A percentile compares a stretch with the other conserved stretches of the same genome.
These are phyloP conservation scores for Yamadazyma mexicana DNA, from an alignment of 1,139 yeast genomes.

Conservation along the genomic window DNA sequence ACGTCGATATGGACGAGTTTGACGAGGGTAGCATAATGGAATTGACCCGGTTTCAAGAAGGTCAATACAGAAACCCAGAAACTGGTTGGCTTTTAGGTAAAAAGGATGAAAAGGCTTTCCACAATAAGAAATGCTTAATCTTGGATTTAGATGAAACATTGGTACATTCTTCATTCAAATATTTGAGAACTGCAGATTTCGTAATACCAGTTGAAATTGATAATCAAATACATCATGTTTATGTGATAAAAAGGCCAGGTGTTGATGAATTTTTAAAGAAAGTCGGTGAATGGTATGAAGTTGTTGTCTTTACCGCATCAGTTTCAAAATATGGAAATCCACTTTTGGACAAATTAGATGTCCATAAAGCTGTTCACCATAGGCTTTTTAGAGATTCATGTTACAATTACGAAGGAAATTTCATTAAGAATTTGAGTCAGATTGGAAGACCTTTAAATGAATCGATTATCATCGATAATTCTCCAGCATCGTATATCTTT, in stretches of 20 bases:
- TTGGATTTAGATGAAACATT: conserved; percentile 94
- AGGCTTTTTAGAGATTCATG: conserved; percentile 83
- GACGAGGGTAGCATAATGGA: conserved; percentile 21
- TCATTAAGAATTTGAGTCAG: conserved; percentile 88
- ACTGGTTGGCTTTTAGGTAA: conserved; percentile 65
- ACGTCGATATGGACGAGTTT: conserved; percentile 15
- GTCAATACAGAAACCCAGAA: conserved; percentile 58
- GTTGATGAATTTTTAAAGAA: conserved; percentile 86
- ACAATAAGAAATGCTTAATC: conserved; percentile 78
- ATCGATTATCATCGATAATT: conserved; percentile 88
- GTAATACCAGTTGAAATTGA: conserved; percentile 87
- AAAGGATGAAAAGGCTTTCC: conserved; percentile 27
- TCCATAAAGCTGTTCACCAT: conserved; percentile 75
- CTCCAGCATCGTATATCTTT: conserved; percentile 94
- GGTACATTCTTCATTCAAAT: conserved; percentile 93
- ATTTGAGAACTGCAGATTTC: conserved; percentile 88
- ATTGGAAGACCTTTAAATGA: conserved; percentile 89
- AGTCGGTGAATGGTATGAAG: conserved; percentile 88
- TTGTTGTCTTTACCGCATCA: conserved; percentile 95
- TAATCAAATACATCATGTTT: conserved; percentile 87
- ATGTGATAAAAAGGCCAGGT: conserved; percentile 96
- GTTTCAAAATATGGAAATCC: conserved; percentile 97
- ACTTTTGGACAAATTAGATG: conserved; percentile 80
- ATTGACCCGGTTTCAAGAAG: conserved; percentile 59
- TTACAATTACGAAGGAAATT: conserved; percentile 76